These are phyloP conservation scores for Micractinium conductrix DNA, from an alignment of 139 green algal genomes.

Conservation along the genomic window DNA sequence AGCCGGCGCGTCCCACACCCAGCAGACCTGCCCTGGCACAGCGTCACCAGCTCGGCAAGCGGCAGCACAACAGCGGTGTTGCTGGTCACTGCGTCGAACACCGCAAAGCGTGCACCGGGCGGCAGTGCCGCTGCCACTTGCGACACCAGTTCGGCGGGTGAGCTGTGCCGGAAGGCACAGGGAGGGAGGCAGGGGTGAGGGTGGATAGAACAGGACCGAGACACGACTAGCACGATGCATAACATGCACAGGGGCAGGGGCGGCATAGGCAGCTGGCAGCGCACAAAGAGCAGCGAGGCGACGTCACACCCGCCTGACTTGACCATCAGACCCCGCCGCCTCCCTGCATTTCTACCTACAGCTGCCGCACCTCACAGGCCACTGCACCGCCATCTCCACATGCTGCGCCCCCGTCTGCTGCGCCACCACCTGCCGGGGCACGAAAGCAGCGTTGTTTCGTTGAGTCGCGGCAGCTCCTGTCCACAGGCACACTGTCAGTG, in stretches of 20 bases:
- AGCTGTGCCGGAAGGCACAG: no score
- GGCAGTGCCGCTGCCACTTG: constrained; percentile 57
- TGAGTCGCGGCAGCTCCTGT: no score
- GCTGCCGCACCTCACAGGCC: constrained; percentile 8
- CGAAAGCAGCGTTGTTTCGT: no score
- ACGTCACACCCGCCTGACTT: neutral
- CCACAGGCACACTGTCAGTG: no score
- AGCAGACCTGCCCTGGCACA: constrained; percentile 58
- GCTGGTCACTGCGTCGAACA: constrained; percentile 73
- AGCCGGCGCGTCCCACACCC: neutral
- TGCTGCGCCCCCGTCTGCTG: constrained; percentile 39
- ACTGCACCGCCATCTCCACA: constrained; percentile 42
- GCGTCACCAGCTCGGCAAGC: constrained; percentile 51
- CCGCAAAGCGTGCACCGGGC: constrained; percentile 47
- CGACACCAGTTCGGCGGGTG: constrained; percentile 40
- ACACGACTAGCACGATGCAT: no score
- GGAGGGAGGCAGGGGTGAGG: no score
- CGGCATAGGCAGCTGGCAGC: neutral
- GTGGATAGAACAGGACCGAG: no score
- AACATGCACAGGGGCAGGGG: neutral
- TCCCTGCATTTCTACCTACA: no score
- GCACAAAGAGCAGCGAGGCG: neutral
- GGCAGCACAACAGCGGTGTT: constrained; percentile 73
- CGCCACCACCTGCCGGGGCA: constrained; percentile 30
- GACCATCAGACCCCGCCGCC: neutral